Conservation (phyloP, 306 rosid species). For the Acacia crassicarpa region DNA sequence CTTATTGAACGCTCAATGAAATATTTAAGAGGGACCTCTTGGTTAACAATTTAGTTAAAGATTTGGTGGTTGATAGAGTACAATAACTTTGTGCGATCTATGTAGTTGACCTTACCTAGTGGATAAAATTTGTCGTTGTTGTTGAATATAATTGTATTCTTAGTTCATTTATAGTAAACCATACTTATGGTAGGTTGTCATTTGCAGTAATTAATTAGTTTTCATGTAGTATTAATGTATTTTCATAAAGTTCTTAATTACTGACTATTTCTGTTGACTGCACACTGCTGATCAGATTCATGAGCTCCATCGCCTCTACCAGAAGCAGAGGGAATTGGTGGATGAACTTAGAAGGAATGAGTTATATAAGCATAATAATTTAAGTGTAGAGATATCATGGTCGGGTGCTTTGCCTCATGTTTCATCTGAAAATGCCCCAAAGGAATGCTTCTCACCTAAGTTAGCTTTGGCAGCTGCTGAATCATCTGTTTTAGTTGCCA, state of each 20-base stretch:
- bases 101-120: no score
- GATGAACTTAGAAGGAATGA: conserved; percentile 49
- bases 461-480: conserved; percentile 45
- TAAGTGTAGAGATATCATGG: conserved; percentile 41
- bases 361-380: conserved; percentile 18
- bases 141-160: background rate
- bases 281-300: conserved; percentile 54
- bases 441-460: conserved; percentile 33
- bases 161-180: background rate
- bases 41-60: no score
- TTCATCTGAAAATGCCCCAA: conserved; percentile 40
- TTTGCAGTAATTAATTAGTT: conserved; percentile 9
- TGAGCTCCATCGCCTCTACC: conserved; percentile 83
- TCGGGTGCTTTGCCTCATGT: conserved; percentile 40
- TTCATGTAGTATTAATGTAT: conserved; percentile 4
- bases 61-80: no score
- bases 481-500: conserved; percentile 37
- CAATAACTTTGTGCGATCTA: no score
- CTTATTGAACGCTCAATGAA: background rate
- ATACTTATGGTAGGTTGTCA: conserved; percentile 20
- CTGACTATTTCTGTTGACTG: conserved; percentile 6
- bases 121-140: no score
- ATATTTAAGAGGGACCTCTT: no score
- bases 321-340: conserved; percentile 71
- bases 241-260: conserved; percentile 7